Base-by-base conservation (phyloP, 1,139 yeast species). In the Yamadazyma jaroonii region DNA sequence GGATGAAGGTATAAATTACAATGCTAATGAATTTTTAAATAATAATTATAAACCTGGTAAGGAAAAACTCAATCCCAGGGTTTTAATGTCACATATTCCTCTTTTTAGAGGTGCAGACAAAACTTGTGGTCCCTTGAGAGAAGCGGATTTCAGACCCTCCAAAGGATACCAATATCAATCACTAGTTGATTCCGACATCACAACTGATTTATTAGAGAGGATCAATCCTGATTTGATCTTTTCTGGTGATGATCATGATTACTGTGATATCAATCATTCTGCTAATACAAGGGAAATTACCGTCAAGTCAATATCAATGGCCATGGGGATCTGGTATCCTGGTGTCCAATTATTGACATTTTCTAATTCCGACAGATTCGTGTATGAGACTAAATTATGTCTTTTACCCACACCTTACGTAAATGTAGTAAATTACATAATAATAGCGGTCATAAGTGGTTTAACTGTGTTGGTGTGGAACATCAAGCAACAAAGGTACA, bases 281-380 rank as follows among this genome's bases (percentile, higher is more conserved):
- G 54, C 48, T 9, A 39, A 44, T 4, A 36, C 52, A 2, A 52
- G 72, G 24, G 81, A 75, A 47, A 59, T 76, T 40, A 75, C 79
- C 22, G 79, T 77, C 25, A 77, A 77, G 48, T 73, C 81, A 17
- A 69, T 77, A 8, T 72, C 79, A 32, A 73, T 77, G 79, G 81
- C 82, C 20, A 77, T 76, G 81, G 81, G 82, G 1, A 73, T 74
- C 25, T 52, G 57, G 37, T 57, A 58, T 31, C 83, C 83, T 0
- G 82, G 79, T 0, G 78, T 77, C 3, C 79, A 77, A 48, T 47
- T 77, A 30, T 52, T 77, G 7, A 55, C 77, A 0, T 61, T 65
- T 46, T 34, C 49, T 2, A 52, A 51, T 33, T 15, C 30, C 2
- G 52, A 54, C 9, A 44, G 44, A 12, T 59, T 62, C 42, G 43